Percentiles rank a stretch among this genome's conserved stretches.
phyloP scores from a whole-genome alignment of 305 asterid species.

The Solanum aculeatissimum region DNA sequence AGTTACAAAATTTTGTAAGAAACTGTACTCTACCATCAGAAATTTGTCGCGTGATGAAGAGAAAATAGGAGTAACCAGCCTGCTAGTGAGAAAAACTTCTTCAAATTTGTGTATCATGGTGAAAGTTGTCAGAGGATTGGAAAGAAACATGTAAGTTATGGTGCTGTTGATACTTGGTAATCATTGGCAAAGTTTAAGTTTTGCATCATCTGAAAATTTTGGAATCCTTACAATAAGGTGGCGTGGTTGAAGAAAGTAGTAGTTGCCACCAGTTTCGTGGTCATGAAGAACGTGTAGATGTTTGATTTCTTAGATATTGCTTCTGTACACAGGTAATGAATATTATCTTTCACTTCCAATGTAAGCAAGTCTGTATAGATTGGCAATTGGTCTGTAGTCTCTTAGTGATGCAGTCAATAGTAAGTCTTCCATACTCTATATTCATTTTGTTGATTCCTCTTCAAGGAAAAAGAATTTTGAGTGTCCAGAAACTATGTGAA shows the following conservation, averaged over 20 bases:
- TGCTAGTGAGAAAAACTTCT: neutral
- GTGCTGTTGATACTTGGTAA: slow-evolving; percentile 3
- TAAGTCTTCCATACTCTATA: neutral
- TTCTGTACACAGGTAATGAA: slow-evolving; percentile 23
- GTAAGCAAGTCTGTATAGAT: slow-evolving; percentile 23
- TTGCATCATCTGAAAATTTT: slow-evolving; percentile 8
- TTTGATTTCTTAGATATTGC: slow-evolving; percentile 2
- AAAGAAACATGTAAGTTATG: neutral
- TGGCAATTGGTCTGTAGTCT: slow-evolving; percentile 3
- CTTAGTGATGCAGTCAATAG: neutral
- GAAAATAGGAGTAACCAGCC: slow-evolving; percentile 5
- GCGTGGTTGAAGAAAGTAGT: slow-evolving; percentile 8
- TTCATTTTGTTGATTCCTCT: neutral
- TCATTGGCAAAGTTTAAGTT: neutral
- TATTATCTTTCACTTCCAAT: slow-evolving; percentile 7
- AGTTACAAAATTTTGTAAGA: neutral
- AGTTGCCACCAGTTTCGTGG: neutral
- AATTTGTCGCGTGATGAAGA: slow-evolving; percentile 3
- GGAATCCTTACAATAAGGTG: slow-evolving; percentile 11
- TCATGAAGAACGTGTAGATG: slow-evolving; percentile 1
- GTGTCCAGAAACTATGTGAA: neutral
- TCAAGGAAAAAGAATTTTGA: neutral
- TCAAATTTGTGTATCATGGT: slow-evolving; percentile 8
- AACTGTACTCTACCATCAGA: slow-evolving; percentile 14
- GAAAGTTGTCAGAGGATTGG: neutral